phyloP scores from a whole-genome alignment of 164 flowering plant species.

The Magnolia sinica region DNA sequence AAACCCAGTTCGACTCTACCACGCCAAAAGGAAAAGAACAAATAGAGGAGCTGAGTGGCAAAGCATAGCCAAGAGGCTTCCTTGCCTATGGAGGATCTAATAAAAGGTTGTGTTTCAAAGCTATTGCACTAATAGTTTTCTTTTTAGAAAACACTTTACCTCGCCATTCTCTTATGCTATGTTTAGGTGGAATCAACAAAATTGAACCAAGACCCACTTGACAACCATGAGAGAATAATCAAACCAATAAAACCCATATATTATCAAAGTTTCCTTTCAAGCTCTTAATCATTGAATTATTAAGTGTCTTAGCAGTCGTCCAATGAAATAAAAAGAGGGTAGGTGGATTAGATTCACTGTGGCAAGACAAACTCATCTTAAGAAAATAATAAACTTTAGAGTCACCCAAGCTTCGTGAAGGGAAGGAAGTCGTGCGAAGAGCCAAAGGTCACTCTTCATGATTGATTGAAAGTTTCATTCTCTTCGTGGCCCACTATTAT shows the following conservation, averaged over 20 bases:
- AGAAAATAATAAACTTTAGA: background rate
- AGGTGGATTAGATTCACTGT: background rate
- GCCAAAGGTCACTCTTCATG: background rate
- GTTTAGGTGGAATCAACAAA: background rate
- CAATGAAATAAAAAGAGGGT: background rate
- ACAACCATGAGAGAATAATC: background rate
- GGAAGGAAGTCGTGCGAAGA: background rate
- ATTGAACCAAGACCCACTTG: background rate
- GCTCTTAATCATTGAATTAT: background rate
- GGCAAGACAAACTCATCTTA: background rate
- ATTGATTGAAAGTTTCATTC: background rate
- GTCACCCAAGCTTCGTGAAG: background rate
- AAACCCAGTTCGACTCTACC: constrained; percentile 5
- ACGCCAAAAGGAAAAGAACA: constrained; percentile 7
- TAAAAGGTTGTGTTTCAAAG: constrained; percentile 8
- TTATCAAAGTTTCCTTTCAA: background rate
- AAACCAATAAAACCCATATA: too few relatives aligned
- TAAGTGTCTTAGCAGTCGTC: background rate
- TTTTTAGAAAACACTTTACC: constrained; percentile 3
- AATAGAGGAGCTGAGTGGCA: background rate
- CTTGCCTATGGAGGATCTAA: constrained; percentile 12
- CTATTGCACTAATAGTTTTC: constrained; percentile 11
- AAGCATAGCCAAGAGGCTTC: background rate
- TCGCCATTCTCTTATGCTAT: background rate
- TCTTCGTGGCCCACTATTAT: too few relatives aligned